Evolutionary conservation across 805 yeast species (phyloP).

Genomic region (Grigorovia yakushimaensis): DNA sequence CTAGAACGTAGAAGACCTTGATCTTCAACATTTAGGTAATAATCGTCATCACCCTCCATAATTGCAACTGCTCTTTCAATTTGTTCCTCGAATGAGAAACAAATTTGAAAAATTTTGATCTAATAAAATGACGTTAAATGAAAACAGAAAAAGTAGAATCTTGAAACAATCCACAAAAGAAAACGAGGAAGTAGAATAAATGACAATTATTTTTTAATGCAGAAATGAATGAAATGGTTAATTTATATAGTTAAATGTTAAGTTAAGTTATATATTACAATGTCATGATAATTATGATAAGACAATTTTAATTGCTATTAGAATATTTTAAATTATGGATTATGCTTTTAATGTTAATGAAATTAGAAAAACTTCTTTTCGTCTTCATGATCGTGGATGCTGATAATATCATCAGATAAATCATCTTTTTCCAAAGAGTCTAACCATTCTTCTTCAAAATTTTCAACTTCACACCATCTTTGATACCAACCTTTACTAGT

Average conservation of each 20-base stretch:
- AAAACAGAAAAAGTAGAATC: neutral
- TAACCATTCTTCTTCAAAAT: slow-evolving; percentile 38
- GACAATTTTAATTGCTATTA: neutral
- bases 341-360: neutral
- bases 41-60: slow-evolving; percentile 8
- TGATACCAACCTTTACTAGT: slow-evolving; percentile 51
- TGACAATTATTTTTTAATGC: neutral
- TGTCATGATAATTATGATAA: neutral
- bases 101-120: neutral
- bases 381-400: slow-evolving; percentile 2
- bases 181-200: neutral
- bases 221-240: neutral
- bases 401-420: slow-evolving; percentile 3
- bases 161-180: neutral
- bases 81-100: neutral
- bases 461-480: slow-evolving; percentile 52
- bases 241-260: too few relatives aligned
- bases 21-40: slow-evolving; percentile 10
- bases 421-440: slow-evolving; percentile 3
- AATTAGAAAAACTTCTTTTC: slow-evolving; percentile 2
- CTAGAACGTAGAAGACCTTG: slow-evolving; percentile 28
- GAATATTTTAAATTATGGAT: neutral
- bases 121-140: neutral
- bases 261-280: neutral
- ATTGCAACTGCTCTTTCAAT: neutral